Base-by-base conservation (phyloP, 129 eudicot genomes). In the Arctium lappa region DNA sequence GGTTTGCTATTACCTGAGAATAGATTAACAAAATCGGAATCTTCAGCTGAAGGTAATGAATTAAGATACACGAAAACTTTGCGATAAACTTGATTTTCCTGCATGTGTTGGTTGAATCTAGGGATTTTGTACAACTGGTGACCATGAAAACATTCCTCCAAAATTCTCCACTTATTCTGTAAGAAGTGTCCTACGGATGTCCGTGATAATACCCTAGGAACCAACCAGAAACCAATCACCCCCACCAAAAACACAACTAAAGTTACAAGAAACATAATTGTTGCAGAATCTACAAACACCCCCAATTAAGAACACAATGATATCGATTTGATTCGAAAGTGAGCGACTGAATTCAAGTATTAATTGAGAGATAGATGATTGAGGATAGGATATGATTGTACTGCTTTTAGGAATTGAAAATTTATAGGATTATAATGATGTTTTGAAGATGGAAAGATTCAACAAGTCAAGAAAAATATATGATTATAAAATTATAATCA, bases 121-220 rank as follows among this genome's bases (percentile, higher is more conserved):
- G 99, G 99, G 81, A 95, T 88, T 75, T 87, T 93, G 92, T 93
- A 92, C 16, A 85, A 65, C 81, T 95, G 99, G 29, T 90, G 90
- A 0, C 85, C 92, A 65, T 93, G 97, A 75, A 84, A 93, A 30
- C 72, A 74, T 22, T 95, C 97, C 29, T 85, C 85, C 2, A 95
- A 18, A 1, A 70, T 40, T 38, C 86, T 77, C 91, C 89, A 93
- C 83, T 83, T 80, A 46, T 84, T 85, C 72, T 77, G 85, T 30
- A 92, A 46, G 5, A 86, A 38, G 22, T 88, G 88, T 9, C 88
- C 82, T 22, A 81, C 13, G 2, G 89, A 63, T 1, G 93, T 85
- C 70, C 53, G 86, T n/a, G 85, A 81, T 73, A 87, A 73, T 30
- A 90, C 86, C 71, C 87, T 82, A 62, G 77, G 60, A 31, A 83